phyloP scores from a whole-genome alignment of 164 flowering plant genomes.

The Vitis rupestris region DNA sequence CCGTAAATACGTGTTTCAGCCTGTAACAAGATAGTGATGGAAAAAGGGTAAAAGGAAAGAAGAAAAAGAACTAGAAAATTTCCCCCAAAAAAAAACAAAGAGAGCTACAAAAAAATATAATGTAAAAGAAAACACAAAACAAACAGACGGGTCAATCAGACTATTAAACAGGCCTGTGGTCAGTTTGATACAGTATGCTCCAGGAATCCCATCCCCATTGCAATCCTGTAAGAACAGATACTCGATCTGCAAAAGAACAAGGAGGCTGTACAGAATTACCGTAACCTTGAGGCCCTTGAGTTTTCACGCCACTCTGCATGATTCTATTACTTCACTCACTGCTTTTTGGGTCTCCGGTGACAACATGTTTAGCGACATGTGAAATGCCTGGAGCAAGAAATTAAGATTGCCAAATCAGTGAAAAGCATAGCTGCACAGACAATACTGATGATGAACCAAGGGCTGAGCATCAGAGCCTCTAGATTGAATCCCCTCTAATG shows the following conservation, averaged over 20 bases:
- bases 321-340: constrained; percentile 90
- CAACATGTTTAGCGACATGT: constrained; percentile 84
- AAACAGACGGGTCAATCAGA: constrained; percentile 4
- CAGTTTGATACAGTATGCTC: background rate
- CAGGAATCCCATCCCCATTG: constrained; percentile 1
- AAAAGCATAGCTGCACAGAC: no score
- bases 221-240: constrained; percentile 11
- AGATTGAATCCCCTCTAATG: no score
- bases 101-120: constrained; percentile 19
- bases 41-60: no score
- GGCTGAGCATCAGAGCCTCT: no score
- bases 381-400: constrained; percentile 65
- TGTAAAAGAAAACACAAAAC: background rate
- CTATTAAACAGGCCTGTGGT: constrained; percentile 14
- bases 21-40: no score
- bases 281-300: background rate
- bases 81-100: constrained; percentile 16
- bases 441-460: no score
- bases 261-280: constrained; percentile 22
- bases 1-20: no score
- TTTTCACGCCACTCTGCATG: constrained; percentile 59
- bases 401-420: background rate
- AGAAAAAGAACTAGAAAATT: no score
- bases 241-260: constrained; percentile 3
- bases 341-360: constrained; percentile 80